Base-by-base conservation (phyloP, 2,329 filamentous ascomycete species). In the Exophiala oligosperma region DNA sequence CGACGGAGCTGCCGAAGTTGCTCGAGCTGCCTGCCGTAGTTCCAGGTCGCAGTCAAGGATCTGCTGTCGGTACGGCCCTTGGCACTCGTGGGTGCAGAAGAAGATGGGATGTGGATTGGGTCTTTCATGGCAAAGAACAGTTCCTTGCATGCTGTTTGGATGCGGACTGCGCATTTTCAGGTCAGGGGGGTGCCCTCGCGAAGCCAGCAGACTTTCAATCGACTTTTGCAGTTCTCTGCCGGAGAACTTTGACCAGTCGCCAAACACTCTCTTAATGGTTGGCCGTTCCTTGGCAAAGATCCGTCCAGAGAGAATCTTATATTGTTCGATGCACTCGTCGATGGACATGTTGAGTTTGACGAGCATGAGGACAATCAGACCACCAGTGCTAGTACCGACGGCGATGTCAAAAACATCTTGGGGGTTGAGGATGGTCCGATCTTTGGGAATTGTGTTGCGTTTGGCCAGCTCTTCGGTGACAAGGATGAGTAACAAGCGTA, bases 291-390 rank as follows among this genome's bases (percentile, higher is more conserved):
- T 60, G 5, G 49, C 51, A 43, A 66, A 66, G 23, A 66, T 61
- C 2, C 52, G 35, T 40, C 46, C 29, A 2, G 72, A 74, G 1
- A 79, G 70, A 2, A 64, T 51, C 12, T 73, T 64, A 57, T 81
- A 81, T 1, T 69, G 72, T 2, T 68, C 56, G 14, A 79, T 73
- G 29, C 76, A 78, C 17, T 80, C 74, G 24, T 70, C 60, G 7
- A 79, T 71, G 26, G 70, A 72, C 75, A 81, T 78, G 29, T 73
- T 65, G 1, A 81, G 67, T 2, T 76, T 72, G 1, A 77, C 77
- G 4, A 81, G 71, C 72, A 81, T 76, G 35, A 81, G 73, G 2
- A 78, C 77, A 8, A 81, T 76, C 7, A 81, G 67, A 0, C 72
- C 72, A 52, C 72, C 72, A 2, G 72, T 72, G 24, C 70, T 70